Evolutionary conservation across 2,329 filamentous ascomycete genomes (phyloP).

Genomic region (Neofusicoccum ribis): DNA sequence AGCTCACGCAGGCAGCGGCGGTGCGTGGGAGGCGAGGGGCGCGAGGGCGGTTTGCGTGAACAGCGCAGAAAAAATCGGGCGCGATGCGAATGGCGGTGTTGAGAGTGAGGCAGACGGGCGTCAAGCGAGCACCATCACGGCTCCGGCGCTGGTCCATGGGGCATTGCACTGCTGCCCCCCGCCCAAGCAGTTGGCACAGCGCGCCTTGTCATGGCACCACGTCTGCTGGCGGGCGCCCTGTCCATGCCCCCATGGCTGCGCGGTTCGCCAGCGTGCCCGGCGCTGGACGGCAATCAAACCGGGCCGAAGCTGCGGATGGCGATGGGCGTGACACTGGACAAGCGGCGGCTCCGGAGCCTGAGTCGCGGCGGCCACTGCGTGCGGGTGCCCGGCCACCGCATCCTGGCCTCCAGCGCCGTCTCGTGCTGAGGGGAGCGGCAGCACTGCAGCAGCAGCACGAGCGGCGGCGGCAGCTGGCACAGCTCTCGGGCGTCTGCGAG

Average conservation of each 20-base stretch:
- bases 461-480: background rate
- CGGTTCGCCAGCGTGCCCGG: slow-evolving; percentile 9
- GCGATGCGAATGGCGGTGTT: slow-evolving; percentile 12
- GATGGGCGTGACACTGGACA: slow-evolving; percentile 15
- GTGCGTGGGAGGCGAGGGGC: background rate
- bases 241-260: slow-evolving; percentile 6
- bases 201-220: slow-evolving; percentile 16
- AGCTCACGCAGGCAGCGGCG: background rate
- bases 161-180: background rate
- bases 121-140: slow-evolving; percentile 11
- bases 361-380: slow-evolving; percentile 8
- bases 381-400: slow-evolving; percentile 2
- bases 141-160: background rate
- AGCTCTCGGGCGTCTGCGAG: too few relatives aligned
- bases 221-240: background rate
- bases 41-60: background rate
- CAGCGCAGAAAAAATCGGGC: slow-evolving; percentile 3
- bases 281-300: slow-evolving; percentile 14
- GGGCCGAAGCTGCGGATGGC: slow-evolving; percentile 16
- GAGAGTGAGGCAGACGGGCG: slow-evolving; percentile 10
- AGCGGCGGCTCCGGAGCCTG: slow-evolving; percentile 9
- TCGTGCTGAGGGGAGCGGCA: background rate
- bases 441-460: background rate
- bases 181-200: background rate
- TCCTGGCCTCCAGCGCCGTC: background rate